phyloP scores from a whole-genome alignment of 1,284 basidiomycete genomes.

The Pyrrhoderma lamaoense region DNA sequence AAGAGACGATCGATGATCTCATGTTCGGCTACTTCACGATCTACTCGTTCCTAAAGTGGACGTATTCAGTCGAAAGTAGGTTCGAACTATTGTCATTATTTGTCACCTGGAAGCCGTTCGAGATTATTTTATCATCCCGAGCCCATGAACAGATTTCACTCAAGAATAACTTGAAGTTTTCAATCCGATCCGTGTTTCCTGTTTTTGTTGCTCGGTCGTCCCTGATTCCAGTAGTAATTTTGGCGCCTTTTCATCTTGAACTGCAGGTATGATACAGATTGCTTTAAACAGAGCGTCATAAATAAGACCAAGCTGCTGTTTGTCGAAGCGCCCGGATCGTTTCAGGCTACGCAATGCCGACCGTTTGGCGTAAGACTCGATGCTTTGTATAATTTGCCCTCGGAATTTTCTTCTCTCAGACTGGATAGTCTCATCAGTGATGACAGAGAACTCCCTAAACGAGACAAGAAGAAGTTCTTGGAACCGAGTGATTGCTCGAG shows the following conservation, averaged over 20 bases:
- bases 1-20: conserved; percentile 80
- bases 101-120: conserved; percentile 82
- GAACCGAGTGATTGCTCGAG: conserved; percentile 94
- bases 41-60: conserved; percentile 59
- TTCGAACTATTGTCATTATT: conserved; percentile 2
- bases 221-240: conserved; percentile 45
- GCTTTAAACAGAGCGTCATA: conserved; percentile 90
- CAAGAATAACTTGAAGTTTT: conserved; percentile 87
- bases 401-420: conserved; percentile 84
- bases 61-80: conserved; percentile 19
- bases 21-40: conserved; percentile 75
- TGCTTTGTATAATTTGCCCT: conserved; percentile 86
- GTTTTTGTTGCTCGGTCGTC: conserved; percentile 62
- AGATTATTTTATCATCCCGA: conserved; percentile 87
- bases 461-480: conserved; percentile 95
- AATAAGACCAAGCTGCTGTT: conserved; percentile 84
- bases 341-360: conserved; percentile 87
- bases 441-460: conserved; percentile 95
- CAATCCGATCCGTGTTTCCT: conserved; percentile 84
- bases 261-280: conserved; percentile 72
- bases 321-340: conserved; percentile 74
- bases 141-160: conserved; percentile 96
- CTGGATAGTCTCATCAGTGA: conserved; percentile 93
- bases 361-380: conserved; percentile 96
- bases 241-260: conserved; percentile 37